Evolutionary conservation across 768 basidiomycete genomes (phyloP), one percentile per base, ranked within the genome.

Genomic region (Termitomyces sp.): DNA sequence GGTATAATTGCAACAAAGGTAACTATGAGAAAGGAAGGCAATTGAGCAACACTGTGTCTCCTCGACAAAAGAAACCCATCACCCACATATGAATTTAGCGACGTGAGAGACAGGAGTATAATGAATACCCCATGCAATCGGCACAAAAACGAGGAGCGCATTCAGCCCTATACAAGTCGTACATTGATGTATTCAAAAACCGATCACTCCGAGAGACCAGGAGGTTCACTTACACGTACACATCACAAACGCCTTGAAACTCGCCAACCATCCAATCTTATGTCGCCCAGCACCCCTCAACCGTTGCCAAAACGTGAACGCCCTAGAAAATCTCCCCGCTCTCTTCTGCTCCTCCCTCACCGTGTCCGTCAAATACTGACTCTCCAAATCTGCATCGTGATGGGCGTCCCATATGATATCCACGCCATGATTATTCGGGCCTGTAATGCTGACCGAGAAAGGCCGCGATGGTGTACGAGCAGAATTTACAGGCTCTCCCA

Each of bases 1-100:
- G 81, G 77, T 17, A 83, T 73, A 42, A 82, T 76, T 9, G 79
- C 66, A 45, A 80, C 54, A 63, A 81, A 78, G 54, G 70, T 77
- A 10, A 80, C 78, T 81, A 47, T 14, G n/a, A 44, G n/a, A 47
- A 23, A 40, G 50, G 49, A 27, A 59, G 40, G 5, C 52, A 30
- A 21, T 7, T 39, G 25, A 32, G 14, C 19, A n/a, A 35, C 21
- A n/a, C 8, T 5, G 3, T 12, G 3, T 12, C n/a, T 14, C 21
- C 12, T 44, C 3, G 5, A 32, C 10, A 27, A 11, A 41, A 35
- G 35, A 37, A 8, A 10, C 19, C 5, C 8, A 23, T 55, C 21
- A 41, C 42, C 9, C 51, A 59, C 52, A 32, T 21, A 63, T 54
- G 71, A 59, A 72, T 61, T 55, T 66, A 39, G 42, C 55, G 21